These are phyloP conservation scores for Amniculicola lignicola DNA, from an alignment of 495 filamentous ascomycete species.

Conservation along the genomic window DNA sequence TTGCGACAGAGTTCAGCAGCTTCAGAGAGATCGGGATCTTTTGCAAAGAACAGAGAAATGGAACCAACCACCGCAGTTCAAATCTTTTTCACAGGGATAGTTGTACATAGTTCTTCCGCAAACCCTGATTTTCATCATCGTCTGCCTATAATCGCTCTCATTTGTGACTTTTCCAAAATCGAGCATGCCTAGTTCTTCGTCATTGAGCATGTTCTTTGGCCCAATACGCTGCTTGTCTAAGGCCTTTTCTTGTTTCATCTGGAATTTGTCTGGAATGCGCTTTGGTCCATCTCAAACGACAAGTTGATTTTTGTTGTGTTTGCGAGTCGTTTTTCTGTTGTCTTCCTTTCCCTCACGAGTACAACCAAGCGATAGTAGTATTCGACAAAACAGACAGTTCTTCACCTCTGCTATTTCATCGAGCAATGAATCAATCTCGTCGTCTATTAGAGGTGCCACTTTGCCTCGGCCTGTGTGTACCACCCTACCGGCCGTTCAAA, in stretches of 20 bases:
- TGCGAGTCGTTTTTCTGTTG: too few relatives aligned
- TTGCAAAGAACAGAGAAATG: conserved; percentile 55
- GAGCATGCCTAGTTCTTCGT: not conserved
- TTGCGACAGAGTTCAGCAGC: conserved; percentile 53
- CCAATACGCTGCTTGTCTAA: not conserved
- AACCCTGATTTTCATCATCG: conserved; percentile 48
- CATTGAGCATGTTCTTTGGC: not conserved
- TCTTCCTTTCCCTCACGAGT: too few relatives aligned
- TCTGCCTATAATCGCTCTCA: conserved; percentile 22
- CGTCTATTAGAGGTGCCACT: conserved; percentile 44
- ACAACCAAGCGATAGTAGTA: conserved; percentile 48
- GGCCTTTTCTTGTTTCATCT: conserved; percentile 32
- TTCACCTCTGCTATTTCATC: conserved; percentile 51
- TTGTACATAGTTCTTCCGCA: conserved; percentile 55
- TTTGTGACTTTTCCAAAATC: conserved; percentile 3
- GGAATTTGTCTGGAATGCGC: conserved; percentile 32
- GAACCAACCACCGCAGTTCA: conserved; percentile 53
- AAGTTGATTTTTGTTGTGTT: too few relatives aligned
- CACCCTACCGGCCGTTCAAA: conserved; percentile 42
- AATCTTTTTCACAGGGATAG: conserved; percentile 51
- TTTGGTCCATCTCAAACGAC: too few relatives aligned
- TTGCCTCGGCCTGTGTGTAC: conserved; percentile 36
- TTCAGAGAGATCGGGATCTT: conserved; percentile 47
- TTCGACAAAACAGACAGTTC: conserved; percentile 50
- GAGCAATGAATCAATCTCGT: conserved; percentile 46